Base-by-base conservation (phyloP, 345 rosid genomes). In the Carallia brachiata region DNA sequence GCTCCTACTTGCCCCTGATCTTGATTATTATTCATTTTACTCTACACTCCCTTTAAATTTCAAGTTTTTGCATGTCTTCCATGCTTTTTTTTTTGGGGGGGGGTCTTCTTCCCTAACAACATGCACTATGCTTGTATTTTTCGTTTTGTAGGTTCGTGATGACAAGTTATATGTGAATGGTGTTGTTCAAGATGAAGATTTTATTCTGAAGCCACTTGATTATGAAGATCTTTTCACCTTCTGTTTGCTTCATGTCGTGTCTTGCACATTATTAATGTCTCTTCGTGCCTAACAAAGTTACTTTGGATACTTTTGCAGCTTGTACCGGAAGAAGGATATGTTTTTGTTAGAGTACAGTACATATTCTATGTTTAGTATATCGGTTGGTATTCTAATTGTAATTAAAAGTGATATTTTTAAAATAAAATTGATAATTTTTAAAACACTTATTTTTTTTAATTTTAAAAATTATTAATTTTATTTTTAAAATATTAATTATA, bases 101-200 rank as follows among this genome's bases (percentile, higher is more conserved):
- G 59, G 8, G 18, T 28, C 60, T 56, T 56, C 31, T 27, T 56
- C 15, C 28, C 34, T 27, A 9, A 56, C 34, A 30, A 19, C 34
- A 1, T 27, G 15, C 17, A 27, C 6, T 4, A 15, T 56, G 16
- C 28, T 8, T 56, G 16, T 27, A 13, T 19, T 27, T 18, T 67
- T 72, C 66, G 60, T 84, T 37, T 63, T 70, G 37, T 65, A 93
- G 98, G 89, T 89, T 71, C 72, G 72, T 65, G 86, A 81, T 78
- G 96, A 96, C 12, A 88, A 89, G 63, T 82, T 93, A 52, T 69
- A 83, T 74, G 87, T 93, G 75, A 93, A 93, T 66, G 93, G 84
- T 66, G 78, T 66, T 60, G 80, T 75, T 65, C 80, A 81, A 78
- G 83, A 78, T 67, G 98, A 93, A 79, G 85, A 85, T 37, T 93